Base-by-base conservation (phyloP, 2,329 filamentous ascomycete species). In the Sporothrix phasma region DNA sequence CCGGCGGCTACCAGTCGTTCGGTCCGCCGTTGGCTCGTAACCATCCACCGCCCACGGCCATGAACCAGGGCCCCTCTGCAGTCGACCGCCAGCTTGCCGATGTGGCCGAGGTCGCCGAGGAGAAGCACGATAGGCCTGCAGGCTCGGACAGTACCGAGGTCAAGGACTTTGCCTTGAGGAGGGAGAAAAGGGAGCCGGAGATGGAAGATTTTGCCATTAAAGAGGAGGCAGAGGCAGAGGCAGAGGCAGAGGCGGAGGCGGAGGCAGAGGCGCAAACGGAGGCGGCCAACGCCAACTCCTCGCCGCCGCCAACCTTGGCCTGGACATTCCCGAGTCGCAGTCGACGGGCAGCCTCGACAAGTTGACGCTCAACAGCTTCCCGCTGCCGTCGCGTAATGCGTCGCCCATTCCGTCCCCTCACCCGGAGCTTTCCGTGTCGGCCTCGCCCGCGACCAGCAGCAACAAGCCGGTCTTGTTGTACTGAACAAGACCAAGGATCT, bases 401-500 rank as follows among this genome's bases (percentile, higher is more conserved):
- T 39, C 51, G n/a, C 51, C 31, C n/a, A 39, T 56, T 19, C 26
- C 39, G 13, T 22, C 22, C 26, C 29, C 41, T 6, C 26, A 34
- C 13, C 26, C 56, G 11, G 11, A 24, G 37, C 19, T 19, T 6
- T 41, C 39, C 17, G 7, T 17, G 8, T 3, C n/a, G 11, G 34
- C 4, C 22, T 34, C 34, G 3, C 41, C 39, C 26, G 15, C 11
- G 10, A 19, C 17, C 17, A 13, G 10, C 3, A 53, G 34, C 24
- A 29, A 29, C 6, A 22, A 3, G 8, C 43, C 3, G 22, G 34
- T 15, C 45, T 49, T 6, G 26, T 31, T n/a, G 54, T 58, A 5
- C 41, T 60, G 39, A 60, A 60, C 56, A 60, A 60, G 56, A 43
- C 54, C 22, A 58, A 58, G 37, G 54, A 29, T n/a, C 29, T 58